Percentiles rank a stretch among this genome's conserved stretches.
phyloP scores from a whole-genome alignment of 2,329 filamentous ascomycete genomes.

The Botrytis porri region DNA sequence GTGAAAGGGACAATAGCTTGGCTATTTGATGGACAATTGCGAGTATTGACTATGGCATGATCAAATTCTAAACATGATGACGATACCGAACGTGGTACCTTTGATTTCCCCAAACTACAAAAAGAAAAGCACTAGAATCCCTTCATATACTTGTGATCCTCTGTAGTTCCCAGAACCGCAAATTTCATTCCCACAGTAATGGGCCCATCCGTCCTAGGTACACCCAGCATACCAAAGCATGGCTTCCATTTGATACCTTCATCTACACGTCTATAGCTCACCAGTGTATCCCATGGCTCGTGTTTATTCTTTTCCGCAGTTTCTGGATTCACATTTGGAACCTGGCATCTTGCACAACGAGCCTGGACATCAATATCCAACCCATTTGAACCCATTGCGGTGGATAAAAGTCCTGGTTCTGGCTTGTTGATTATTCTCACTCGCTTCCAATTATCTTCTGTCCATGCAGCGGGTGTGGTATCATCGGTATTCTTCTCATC shows the following conservation, averaged over 20 bases:
- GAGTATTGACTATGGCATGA: neutral
- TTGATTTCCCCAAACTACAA: neutral
- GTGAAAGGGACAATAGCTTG: neutral
- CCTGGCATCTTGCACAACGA: constrained; percentile 64
- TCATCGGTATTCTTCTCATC: constrained; percentile 38
- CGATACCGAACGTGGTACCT: neutral
- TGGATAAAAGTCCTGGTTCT: constrained; percentile 3
- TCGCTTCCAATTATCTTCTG: constrained; percentile 62
- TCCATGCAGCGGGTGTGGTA: constrained; percentile 43
- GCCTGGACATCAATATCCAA: constrained; percentile 57
- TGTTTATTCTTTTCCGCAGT: constrained; percentile 38
- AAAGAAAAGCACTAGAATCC: constrained; percentile 21
- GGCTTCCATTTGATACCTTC: constrained; percentile 61
- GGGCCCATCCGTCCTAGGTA: constrained; percentile 52
- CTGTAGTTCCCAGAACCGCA: constrained; percentile 56
- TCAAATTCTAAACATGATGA: neutral
- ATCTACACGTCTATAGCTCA: constrained; percentile 58
- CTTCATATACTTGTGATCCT: constrained; percentile 53
- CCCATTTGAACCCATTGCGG: constrained; percentile 14
- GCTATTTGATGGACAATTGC: neutral
- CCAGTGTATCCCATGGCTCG: constrained; percentile 57
- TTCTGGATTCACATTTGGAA: constrained; percentile 66
- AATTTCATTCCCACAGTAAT: constrained; percentile 57
- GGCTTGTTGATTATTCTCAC: constrained; percentile 43
- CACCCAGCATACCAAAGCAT: constrained; percentile 65